These are phyloP conservation scores for Tolypocladium amazonense DNA, from an alignment of 2,329 filamentous ascomycete species.

Conservation along the genomic window DNA sequence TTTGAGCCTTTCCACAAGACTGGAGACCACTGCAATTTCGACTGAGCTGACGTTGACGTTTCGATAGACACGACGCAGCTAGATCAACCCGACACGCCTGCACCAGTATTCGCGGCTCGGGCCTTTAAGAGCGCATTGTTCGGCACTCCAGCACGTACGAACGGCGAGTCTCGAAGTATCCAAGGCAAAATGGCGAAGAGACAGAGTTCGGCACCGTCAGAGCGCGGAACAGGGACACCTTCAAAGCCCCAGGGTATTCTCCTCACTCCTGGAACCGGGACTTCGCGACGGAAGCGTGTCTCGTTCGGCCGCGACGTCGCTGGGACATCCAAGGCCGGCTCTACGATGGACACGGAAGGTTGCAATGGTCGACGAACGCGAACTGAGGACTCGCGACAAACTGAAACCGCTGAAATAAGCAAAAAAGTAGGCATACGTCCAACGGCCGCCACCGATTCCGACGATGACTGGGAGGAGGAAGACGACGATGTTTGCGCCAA, in stretches of 20 bases:
- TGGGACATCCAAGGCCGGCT: constrained; percentile 24
- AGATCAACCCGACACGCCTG: constrained; percentile 54
- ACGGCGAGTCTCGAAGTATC: constrained; percentile 19
- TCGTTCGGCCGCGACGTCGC: constrained; percentile 51
- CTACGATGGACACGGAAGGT: constrained; percentile 16
- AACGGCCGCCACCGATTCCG: constrained; percentile 11
- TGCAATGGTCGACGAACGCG: constrained; percentile 18
- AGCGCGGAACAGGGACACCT: constrained; percentile 30
- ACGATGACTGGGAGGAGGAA: constrained; percentile 46
- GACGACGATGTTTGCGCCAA: constrained; percentile 36
- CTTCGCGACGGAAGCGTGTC: constrained; percentile 51
- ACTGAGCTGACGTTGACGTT: neutral
- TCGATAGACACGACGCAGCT: constrained; percentile 32
- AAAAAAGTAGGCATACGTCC: neutral
- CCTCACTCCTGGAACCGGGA: constrained; percentile 51
- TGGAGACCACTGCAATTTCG: neutral
- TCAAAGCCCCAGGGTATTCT: constrained; percentile 47
- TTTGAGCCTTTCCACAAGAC: neutral
- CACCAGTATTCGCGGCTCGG: constrained; percentile 55
- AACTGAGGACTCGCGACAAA: constrained; percentile 30
- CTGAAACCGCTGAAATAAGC: constrained; percentile 15
- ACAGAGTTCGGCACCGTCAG: constrained; percentile 6
- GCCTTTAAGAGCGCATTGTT: constrained; percentile 55
- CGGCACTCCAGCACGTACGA: constrained; percentile 39
- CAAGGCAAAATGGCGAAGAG: constrained; percentile 12